Conservation (phyloP, 208 protist genomes). For the Leptomonas pyrrhocoris region DNA sequence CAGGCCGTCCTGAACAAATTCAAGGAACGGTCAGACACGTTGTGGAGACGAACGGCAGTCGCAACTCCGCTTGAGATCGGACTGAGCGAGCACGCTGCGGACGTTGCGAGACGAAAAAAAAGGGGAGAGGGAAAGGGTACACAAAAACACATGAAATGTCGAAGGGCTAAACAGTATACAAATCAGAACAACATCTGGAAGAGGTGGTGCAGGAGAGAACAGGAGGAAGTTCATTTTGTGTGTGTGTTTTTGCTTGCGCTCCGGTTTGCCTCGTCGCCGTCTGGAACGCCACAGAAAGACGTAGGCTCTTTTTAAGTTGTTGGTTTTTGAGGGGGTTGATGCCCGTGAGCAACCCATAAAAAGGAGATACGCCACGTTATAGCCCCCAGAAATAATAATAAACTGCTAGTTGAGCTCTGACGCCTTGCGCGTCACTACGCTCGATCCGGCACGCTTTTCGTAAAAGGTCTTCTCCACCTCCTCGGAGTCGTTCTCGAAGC, state of each 20-base stretch:
- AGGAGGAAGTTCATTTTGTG: not conserved
- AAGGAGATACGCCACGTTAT: no score
- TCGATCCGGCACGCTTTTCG: conserved; percentile 26
- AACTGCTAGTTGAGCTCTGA: conserved; percentile 27
- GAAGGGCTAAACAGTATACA: no score
- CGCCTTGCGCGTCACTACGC: conserved; percentile 17
- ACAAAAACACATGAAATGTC: conserved; percentile 4
- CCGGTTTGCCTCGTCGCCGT: not conserved
- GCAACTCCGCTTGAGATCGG: not conserved
- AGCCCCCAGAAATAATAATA: conserved; percentile 10
- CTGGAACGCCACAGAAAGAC: not conserved
- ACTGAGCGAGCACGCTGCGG: not conserved
- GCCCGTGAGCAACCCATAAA: no score
- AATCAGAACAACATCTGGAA: no score
- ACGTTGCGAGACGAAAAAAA: not conserved
- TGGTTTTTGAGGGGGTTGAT: no score
- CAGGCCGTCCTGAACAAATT: not conserved
- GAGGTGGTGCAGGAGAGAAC: not conserved
- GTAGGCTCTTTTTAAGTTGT: not conserved
- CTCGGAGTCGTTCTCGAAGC: conserved; percentile 42
- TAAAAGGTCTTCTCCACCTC: conserved; percentile 39
- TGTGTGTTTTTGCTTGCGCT: not conserved
- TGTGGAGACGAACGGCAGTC: not conserved
- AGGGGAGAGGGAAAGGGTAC: conserved; percentile 6
- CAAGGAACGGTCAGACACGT: not conserved